Evolutionary conservation across 441 rosid species (phyloP).

Genomic region (Gossypium aridum): DNA sequence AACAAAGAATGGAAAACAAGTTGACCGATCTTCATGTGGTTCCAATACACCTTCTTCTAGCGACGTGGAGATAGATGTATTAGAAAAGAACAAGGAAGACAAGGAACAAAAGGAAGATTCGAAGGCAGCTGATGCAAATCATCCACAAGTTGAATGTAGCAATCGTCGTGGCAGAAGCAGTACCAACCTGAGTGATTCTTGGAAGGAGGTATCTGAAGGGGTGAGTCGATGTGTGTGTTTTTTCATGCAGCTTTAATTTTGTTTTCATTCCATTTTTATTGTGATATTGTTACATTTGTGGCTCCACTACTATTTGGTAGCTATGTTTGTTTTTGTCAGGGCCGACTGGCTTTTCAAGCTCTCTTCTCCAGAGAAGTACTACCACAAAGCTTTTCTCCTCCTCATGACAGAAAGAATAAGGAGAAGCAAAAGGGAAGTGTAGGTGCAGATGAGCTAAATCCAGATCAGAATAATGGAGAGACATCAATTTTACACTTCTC

Average conservation of each 20-base stretch:
- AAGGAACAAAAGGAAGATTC: conserved; percentile 42
- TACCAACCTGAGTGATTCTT: conserved; percentile 48
- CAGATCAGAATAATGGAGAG: conserved; percentile 22
- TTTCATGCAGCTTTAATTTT: not conserved
- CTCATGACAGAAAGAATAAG: conserved; percentile 26
- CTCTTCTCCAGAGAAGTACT: conserved; percentile 75
- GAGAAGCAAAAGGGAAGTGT: conserved; percentile 24
- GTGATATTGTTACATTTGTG: not conserved
- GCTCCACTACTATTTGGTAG: conserved; percentile 2
- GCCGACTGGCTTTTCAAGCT: conserved; percentile 84
- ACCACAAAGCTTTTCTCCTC: conserved; percentile 92
- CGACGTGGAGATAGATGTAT: conserved; percentile 72
- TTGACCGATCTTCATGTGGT: conserved; percentile 89
- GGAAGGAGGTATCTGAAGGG: conserved; percentile 94
- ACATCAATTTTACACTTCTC: conserved; percentile 46
- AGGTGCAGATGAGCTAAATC: conserved; percentile 30
- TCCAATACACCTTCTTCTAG: conserved; percentile 90
- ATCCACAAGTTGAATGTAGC: conserved; percentile 33
- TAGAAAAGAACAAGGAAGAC: conserved; percentile 52
- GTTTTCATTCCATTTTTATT: not conserved
- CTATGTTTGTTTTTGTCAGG: conserved; percentile 33
- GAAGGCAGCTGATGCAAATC: conserved; percentile 46
- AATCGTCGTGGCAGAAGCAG: conserved; percentile 55
- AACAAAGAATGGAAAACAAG: conserved; percentile 51
- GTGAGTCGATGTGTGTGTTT: conserved; percentile 21